Percentiles rank a stretch among this genome's conserved stretches.
These are phyloP conservation scores for Debaryomycetaceae sp. DNA, from an alignment of 1,139 yeast species.

Conservation along the genomic window DNA sequence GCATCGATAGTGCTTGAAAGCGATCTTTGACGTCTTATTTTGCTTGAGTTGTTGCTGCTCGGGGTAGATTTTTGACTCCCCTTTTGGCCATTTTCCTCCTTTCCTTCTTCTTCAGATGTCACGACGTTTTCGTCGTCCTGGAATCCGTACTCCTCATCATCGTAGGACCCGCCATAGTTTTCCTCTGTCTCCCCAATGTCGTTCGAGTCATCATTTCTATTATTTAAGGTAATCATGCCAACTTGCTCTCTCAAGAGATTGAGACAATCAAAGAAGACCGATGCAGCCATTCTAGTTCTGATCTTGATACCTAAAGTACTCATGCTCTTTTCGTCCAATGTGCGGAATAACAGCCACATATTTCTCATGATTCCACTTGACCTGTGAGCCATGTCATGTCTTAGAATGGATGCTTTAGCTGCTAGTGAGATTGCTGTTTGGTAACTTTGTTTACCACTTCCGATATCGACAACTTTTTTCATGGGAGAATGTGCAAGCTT, in stretches of 20 bases:
- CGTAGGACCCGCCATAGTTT: conserved; percentile 16
- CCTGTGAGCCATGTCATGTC: conserved; percentile 89
- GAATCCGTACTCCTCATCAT: conserved; percentile 20
- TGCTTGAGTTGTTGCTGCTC: conserved; percentile 30
- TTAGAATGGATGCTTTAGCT: conserved; percentile 76
- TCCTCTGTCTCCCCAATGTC: conserved; percentile 19
- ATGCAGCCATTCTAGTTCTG: conserved; percentile 83
- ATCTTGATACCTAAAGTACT: conserved; percentile 50
- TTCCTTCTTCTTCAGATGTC: conserved; percentile 24
- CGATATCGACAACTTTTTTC: conserved; percentile 61
- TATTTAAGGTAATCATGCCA: conserved; percentile 70
- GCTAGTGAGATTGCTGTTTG: conserved; percentile 67
- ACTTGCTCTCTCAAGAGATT: conserved; percentile 81
- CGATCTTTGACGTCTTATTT: conserved; percentile 40
- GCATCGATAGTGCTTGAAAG: conserved; percentile 56
- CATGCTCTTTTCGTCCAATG: conserved; percentile 44
- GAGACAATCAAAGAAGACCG: conserved; percentile 86
- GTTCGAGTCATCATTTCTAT: conserved; percentile 24
- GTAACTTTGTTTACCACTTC: conserved; percentile 70
- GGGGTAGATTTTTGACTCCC: conserved; percentile 37
- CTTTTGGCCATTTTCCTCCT: conserved; percentile 3
- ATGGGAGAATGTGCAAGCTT: conserved; percentile 75
- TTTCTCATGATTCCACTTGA: conserved; percentile 92
- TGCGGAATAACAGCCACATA: conserved; percentile 82
- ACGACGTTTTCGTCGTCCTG: conserved; percentile 21